Base-by-base conservation (phyloP, 352 stramenopile species). In the Pythium guiyangense region DNA sequence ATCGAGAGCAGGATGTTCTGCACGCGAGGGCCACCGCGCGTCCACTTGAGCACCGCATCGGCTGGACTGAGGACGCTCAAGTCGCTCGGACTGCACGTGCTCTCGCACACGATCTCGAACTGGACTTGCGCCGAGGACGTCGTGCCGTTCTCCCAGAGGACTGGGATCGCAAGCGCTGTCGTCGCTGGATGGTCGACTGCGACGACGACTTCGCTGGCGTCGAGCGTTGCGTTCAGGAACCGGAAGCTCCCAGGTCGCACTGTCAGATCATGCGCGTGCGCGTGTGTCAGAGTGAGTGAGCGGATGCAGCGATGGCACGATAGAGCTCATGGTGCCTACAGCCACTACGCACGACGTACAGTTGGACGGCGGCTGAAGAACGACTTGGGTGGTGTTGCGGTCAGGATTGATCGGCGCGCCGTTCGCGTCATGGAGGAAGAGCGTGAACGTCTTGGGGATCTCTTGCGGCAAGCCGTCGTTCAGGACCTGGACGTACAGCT, bases 381-480 rank as follows among this genome's bases (percentile, higher is more conserved):
- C 55, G 31, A 89, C 58, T 25, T 73, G 63, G 0, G 78, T 84
- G 48, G 60, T 40, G 44, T 71, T 80, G 2, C 72, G 76, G 29
- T 77, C 73, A 0, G 50, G 8, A 52, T 89, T 91, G 55, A 91
- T 79, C 8, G 62, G 37, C 2, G 69, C 80, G n/a, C 74, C 78
- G 27, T 71, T 64, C 31, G 80, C 61, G 45, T 87, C 77, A 29
- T 91, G 80, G 3, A 91, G 62, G 34, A 62, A 76, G 26, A 91
- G 58, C 6, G 60, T 70, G 37, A 91, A 91, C 6, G 29, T 70
- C 56, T 88, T 85, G 29, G 59, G 14, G 4, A 15, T 50, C 49
- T 89, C 76, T 54, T 91, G 74, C 0, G 80, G 76, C 3, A 53
- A 54, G 0, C 66, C 69, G 26, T 91, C 80, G 40, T 91, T 89